phyloP scores from a whole-genome alignment of 108 stramenopile species.

The Discostella stelligeroides region DNA sequence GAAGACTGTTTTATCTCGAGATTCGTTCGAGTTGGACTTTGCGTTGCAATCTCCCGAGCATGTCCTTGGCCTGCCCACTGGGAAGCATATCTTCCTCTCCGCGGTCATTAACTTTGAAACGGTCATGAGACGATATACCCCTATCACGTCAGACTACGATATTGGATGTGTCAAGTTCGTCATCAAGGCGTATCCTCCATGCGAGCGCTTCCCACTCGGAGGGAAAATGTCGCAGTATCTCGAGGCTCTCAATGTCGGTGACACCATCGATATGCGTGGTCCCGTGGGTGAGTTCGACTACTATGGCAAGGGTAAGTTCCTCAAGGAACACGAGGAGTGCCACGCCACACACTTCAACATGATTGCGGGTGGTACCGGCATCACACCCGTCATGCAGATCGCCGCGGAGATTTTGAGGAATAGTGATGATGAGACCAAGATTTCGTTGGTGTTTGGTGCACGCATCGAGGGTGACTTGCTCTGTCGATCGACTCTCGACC shows the following conservation, averaged over 20 bases:
- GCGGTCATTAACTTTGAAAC: constrained; percentile 81
- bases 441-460: constrained; percentile 92
- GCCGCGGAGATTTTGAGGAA: constrained; percentile 88
- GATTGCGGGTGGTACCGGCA: constrained; percentile 98
- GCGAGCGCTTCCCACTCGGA: constrained; percentile 90
- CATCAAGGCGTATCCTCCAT: constrained; percentile 93
- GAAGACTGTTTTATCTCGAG: constrained; percentile 89
- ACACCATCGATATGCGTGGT: constrained; percentile 88
- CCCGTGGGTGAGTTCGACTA: constrained; percentile 95
- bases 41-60: constrained; percentile 88
- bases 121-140: constrained; percentile 93
- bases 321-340: constrained; percentile 70
- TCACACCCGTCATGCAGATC: constrained; percentile 95
- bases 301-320: constrained; percentile 87
- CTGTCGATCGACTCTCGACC: constrained; percentile 88
- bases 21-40: constrained; percentile 94
- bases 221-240: constrained; percentile 96
- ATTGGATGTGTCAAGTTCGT: constrained; percentile 96
- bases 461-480: constrained; percentile 95
- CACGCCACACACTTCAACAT: constrained; percentile 83
- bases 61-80: constrained; percentile 94
- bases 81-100: constrained; percentile 95
- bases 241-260: constrained; percentile 85
- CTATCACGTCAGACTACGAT: constrained; percentile 93
- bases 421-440: constrained; percentile 81